Evolutionary conservation across 805 yeast species (phyloP).

Genomic region (Blastobotrys terrestris): DNA sequence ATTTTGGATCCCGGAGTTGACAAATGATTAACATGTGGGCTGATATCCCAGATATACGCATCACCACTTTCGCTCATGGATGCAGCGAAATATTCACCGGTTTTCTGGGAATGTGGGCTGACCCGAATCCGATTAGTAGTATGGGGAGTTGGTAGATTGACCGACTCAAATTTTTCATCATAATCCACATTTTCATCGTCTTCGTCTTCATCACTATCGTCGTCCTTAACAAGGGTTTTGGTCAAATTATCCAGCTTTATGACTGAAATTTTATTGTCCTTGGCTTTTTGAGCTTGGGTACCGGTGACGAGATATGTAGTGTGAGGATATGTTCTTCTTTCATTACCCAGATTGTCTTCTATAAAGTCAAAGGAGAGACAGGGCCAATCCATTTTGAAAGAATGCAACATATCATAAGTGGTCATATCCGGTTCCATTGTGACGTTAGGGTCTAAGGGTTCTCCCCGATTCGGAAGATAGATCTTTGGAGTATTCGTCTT

Average conservation of each 20-base stretch:
- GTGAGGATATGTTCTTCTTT: constrained; percentile 87
- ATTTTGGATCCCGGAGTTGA: constrained; percentile 81
- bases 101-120: constrained; percentile 64
- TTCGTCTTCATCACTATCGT: constrained; percentile 65
- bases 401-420: constrained; percentile 94
- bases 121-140: constrained; percentile 88
- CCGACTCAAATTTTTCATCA: constrained; percentile 86
- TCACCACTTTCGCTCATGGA: constrained; percentile 88
- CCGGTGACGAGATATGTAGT: constrained; percentile 82
- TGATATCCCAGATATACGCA: constrained; percentile 74
- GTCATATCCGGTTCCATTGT: constrained; percentile 94
- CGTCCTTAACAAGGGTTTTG: constrained; percentile 82
- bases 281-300: constrained; percentile 81
- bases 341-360: constrained; percentile 81
- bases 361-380: constrained; percentile 85
- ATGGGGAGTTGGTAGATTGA: constrained; percentile 64
- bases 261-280: constrained; percentile 82
- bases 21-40: constrained; percentile 73
- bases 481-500: constrained; percentile 27
- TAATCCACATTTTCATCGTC: constrained; percentile 66
- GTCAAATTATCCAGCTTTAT: constrained; percentile 76
- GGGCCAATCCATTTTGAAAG: constrained; percentile 94
- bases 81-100: constrained; percentile 83
- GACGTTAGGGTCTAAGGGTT: constrained; percentile 92
- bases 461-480: constrained; percentile 82